Base-by-base conservation (phyloP, 1,284 basidiomycete species). In the Ceratobasidium sp. region DNA sequence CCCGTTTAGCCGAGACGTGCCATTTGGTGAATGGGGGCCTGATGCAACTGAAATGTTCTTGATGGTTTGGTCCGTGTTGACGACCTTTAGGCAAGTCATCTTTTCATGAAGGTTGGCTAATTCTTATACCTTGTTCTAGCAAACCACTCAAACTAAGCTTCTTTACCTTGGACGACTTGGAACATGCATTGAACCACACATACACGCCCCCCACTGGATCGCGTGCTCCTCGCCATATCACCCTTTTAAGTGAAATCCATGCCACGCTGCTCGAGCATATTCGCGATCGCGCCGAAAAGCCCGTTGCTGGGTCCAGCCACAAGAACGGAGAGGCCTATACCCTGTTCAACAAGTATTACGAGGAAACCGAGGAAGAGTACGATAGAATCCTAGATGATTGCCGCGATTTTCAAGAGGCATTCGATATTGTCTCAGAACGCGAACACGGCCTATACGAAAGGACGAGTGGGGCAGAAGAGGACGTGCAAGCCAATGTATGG, bases 161-260 rank as follows among this genome's bases (percentile, higher is more conserved):
- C 10, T 94, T 98, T 77, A 91, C 94, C 0, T 82, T 98, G 74
- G 97, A 99, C 77, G 97, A 98, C 75, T 94, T 92, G 76, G 94
- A 96, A 76, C 86, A 89, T 71, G 90, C 94, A 0, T 81, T 99
- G 31, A 87, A 89, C 58, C 96, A 99, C 77, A 34, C 31, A 12
- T 65, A 65, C 27, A 53, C 47, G 17, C 60, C 60, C 13, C 60
- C 60, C 10, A 42, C 47, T 17, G 29, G 53, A 35, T 82, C 84
- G 15, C 81, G 86, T 58, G 75, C 81, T 40, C 92, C 93, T 35
- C 84, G 88, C 1, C 84, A 88, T 0, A 95, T 94, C 74, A 76
- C 84, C 35, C 82, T 99, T 47, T 84, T 98, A 43, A 87, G 87
- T 62, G 97, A 98, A 78, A 85, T 97, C 40, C 96, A 99, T 78